Percentiles rank a stretch among this genome's conserved stretches.
Conservation (phyloP, 75 land plant species). For the Azolla pinnata region DNA sequence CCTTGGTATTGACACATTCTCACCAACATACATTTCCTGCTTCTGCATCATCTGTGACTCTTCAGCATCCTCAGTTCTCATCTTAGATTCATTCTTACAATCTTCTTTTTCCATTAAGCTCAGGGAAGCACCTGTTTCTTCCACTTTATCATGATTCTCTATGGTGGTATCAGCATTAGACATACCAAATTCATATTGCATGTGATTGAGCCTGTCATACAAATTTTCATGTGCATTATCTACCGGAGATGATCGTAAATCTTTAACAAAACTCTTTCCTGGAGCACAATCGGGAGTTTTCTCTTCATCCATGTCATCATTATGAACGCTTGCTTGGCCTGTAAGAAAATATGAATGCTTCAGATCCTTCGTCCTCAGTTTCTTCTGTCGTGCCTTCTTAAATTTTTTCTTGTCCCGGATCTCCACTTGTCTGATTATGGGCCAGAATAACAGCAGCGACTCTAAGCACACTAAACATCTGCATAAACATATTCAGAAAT, state of each 20-base stretch:
- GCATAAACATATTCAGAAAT: background rate
- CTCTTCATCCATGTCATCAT: background rate
- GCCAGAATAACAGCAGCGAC: background rate
- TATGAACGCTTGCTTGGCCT: background rate
- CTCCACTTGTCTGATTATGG: conserved; percentile 33
- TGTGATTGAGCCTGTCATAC: conserved; percentile 5
- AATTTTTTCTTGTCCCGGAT: conserved; percentile 40
- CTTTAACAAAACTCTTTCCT: background rate
- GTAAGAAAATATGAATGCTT: background rate
- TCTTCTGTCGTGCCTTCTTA: conserved; percentile 58
- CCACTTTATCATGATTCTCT: too few species aligned
- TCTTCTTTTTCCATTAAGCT: too few species aligned
- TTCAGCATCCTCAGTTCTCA: too few species aligned
- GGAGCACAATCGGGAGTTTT: background rate
- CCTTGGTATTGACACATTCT: too few species aligned
- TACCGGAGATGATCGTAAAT: background rate
- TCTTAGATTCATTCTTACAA: too few species aligned
- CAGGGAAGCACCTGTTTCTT: too few species aligned
- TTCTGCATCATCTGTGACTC: too few species aligned
- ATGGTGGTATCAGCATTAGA: too few species aligned
- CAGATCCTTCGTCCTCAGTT: conserved; percentile 32
- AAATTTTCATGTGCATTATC: conserved; percentile 2
- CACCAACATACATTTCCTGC: too few species aligned
- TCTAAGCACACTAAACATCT: background rate
- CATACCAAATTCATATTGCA: too few species aligned